Evolutionary conservation across 768 basidiomycete genomes (phyloP).

Genomic region (Lentinula detonsa): DNA sequence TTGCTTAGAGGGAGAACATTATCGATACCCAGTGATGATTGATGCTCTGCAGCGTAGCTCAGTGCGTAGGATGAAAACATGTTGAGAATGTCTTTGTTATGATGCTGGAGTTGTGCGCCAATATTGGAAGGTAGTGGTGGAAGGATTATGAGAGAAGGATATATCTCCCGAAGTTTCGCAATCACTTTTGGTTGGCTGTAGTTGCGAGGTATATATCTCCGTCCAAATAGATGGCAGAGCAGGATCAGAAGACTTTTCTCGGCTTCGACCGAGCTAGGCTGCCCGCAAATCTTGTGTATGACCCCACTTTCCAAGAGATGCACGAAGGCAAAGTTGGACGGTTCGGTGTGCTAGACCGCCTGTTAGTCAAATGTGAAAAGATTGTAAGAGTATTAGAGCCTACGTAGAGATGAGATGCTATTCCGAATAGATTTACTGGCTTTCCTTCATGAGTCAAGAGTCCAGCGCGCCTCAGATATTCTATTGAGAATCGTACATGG

Average conservation of each 20-base stretch:
- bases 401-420: constrained; percentile 49
- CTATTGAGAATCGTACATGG: constrained; percentile 65
- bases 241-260: constrained; percentile 46
- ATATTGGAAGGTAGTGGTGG: constrained; percentile 30
- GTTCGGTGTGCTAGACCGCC: constrained; percentile 49
- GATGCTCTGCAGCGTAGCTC: background rate
- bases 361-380: background rate
- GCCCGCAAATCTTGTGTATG: constrained; percentile 49
- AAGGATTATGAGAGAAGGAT: constrained; percentile 52
- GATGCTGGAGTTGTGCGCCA: background rate
- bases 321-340: constrained; percentile 63
- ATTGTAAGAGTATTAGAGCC: constrained; percentile 7
- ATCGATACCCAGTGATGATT: constrained; percentile 34
- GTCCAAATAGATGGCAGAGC: constrained; percentile 61
- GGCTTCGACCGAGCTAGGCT: constrained; percentile 30
- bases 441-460: constrained; percentile 48
- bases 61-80: background rate
- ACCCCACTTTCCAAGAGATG: constrained; percentile 50
- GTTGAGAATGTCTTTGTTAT: background rate
- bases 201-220: constrained; percentile 23
- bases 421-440: constrained; percentile 50
- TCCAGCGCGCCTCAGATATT: constrained; percentile 55
- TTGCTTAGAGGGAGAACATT: constrained; percentile 42
- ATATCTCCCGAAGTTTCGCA: constrained; percentile 28
- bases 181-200: background rate